Conservation (phyloP, 2,329 filamentous ascomycete genomes). For the Venturia pyrina region DNA sequence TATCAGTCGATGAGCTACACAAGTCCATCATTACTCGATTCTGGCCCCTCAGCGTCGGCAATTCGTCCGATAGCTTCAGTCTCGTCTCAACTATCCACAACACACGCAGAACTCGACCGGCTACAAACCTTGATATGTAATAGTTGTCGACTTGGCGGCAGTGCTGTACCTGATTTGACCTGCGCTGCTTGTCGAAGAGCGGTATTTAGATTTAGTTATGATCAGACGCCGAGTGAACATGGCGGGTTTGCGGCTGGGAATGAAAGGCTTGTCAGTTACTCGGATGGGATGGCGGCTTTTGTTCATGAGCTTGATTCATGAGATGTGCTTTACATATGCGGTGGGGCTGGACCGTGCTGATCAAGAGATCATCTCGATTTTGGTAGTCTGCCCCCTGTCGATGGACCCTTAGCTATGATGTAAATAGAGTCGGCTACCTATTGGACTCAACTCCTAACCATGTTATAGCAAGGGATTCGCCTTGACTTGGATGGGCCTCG, state of each 20-base stretch:
- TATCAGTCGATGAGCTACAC: neutral
- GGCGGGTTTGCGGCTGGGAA: neutral
- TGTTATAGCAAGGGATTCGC: too few relatives aligned
- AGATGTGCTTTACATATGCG: neutral
- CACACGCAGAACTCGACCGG: neutral
- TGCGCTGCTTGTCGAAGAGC: neutral
- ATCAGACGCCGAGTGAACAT: neutral
- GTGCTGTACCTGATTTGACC: neutral
- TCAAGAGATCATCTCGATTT: neutral
- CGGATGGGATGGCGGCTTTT: neutral
- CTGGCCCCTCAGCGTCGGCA: neutral
- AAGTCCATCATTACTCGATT: neutral
- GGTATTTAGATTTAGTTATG: neutral
- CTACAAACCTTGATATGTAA: neutral
- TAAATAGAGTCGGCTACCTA: too few relatives aligned
- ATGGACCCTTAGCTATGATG: too few relatives aligned
- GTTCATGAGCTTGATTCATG: neutral
- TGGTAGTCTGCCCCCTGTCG: too few relatives aligned
- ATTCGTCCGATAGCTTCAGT: neutral
- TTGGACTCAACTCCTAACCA: too few relatives aligned
- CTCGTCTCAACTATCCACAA: neutral
- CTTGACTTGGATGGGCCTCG: too few relatives aligned
- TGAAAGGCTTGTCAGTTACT: neutral
- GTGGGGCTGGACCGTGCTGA: too few relatives aligned
- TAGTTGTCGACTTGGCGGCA: neutral